These are phyloP conservation scores for Beauveria sp. DNA, from an alignment of 2,329 filamentous ascomycete genomes.

Conservation along the genomic window DNA sequence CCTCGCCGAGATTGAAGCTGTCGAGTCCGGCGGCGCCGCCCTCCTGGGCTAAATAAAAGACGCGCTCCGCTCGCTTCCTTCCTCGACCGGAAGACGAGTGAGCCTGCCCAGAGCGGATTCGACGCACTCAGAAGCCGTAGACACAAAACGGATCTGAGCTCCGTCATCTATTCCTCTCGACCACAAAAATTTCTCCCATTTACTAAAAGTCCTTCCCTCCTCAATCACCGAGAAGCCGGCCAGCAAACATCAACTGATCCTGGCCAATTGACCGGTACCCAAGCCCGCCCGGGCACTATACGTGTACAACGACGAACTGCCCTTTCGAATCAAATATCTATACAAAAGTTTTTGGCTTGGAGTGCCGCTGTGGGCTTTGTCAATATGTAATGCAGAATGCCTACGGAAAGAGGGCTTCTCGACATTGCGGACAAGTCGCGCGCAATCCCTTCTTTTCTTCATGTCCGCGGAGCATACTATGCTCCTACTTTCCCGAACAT, in stretches of 20 bases:
- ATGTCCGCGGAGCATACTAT: background rate
- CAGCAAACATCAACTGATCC: background rate
- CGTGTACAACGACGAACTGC: conserved; percentile 5
- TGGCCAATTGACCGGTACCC: background rate
- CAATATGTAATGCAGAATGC: conserved; percentile 11
- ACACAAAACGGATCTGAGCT: background rate
- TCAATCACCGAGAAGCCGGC: background rate
- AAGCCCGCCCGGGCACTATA: background rate
- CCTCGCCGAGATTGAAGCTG: conserved; percentile 82
- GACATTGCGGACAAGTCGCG: conserved; percentile 12
- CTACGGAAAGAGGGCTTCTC: conserved; percentile 8
- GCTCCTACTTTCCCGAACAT: background rate
- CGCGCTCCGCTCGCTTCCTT: background rate
- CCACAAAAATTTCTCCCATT: background rate
- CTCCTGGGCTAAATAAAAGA: conserved; percentile 34
- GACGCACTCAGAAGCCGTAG: background rate
- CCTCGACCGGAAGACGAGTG: background rate
- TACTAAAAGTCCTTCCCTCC: background rate
- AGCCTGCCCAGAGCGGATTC: background rate
- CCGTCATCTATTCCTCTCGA: background rate
- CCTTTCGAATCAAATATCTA: background rate
- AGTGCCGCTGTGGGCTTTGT: conserved; percentile 8
- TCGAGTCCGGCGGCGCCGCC: conserved; percentile 84
- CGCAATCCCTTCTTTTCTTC: background rate
- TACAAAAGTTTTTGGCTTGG: conserved; percentile 9